A percentile compares a stretch with the other conserved stretches of the same genome.
phyloP scores from a whole-genome alignment of 768 basidiomycete species.

The Suillus paluster region DNA sequence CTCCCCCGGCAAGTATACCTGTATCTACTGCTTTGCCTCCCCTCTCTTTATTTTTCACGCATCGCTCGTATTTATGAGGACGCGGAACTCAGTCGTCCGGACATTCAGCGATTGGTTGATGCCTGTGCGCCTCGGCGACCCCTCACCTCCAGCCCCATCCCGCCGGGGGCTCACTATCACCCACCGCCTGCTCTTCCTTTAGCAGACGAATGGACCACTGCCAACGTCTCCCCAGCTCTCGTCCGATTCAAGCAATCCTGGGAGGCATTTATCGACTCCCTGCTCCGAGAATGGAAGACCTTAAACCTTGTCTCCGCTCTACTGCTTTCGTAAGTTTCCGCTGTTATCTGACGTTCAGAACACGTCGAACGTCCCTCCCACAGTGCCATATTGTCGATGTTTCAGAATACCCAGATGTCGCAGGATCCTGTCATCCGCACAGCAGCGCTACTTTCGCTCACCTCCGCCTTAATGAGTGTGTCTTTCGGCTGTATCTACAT shows the following conservation, averaged over 20 bases:
- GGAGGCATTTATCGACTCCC: constrained; percentile 72
- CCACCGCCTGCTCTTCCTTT: constrained; percentile 41
- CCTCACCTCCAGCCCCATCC: constrained; percentile 30
- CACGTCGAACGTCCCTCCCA: neutral
- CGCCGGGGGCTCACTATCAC: constrained; percentile 28
- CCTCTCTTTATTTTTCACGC: constrained; percentile 78
- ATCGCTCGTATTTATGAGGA: constrained; percentile 79
- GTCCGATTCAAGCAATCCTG: constrained; percentile 67
- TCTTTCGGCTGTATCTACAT: constrained; percentile 78
- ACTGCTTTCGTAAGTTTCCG: constrained; percentile 47
- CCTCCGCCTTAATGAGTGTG: constrained; percentile 71
- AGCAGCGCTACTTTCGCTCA: constrained; percentile 63
- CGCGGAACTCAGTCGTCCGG: constrained; percentile 76
- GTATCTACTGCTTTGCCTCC: constrained; percentile 64
- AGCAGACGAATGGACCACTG: constrained; percentile 54
- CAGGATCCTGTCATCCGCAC: constrained; percentile 66
- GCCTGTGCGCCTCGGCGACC: constrained; percentile 31
- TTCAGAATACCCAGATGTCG: constrained; percentile 57
- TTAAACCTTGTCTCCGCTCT: constrained; percentile 75
- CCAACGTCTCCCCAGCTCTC: constrained; percentile 64
- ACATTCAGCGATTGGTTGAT: constrained; percentile 59
- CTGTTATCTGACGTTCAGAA: neutral
- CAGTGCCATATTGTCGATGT: constrained; percentile 72
- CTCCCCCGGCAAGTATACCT: constrained; percentile 50
- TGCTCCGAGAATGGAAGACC: constrained; percentile 79